A percentile compares a stretch with the other conserved stretches of the same genome.
Conservation (phyloP, 345 rosid genomes). For the Hibiscus syriacus region DNA sequence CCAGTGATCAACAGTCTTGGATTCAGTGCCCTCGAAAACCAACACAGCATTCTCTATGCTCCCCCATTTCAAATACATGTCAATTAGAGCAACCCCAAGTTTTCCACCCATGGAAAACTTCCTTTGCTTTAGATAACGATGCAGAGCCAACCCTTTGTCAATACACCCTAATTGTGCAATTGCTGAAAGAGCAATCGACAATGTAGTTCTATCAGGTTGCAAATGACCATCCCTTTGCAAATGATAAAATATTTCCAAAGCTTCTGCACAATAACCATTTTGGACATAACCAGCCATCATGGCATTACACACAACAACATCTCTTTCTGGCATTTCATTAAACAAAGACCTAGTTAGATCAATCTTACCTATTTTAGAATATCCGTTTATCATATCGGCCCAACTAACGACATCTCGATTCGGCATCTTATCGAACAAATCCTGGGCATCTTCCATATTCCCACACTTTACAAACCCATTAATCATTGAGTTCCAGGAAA, state of each 20-base stretch:
- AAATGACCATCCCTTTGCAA: conserved; percentile 37
- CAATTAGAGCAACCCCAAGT: conserved; percentile 53
- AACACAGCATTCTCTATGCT: conserved; percentile 36
- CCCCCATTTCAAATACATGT: conserved; percentile 57
- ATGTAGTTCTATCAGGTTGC: conserved; percentile 39
- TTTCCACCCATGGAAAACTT: conserved; percentile 26
- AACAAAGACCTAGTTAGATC: conserved; percentile 43
- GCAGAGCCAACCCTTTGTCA: conserved; percentile 40
- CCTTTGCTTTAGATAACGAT: conserved; percentile 31
- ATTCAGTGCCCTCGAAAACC: conserved; percentile 29
- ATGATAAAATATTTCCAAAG: conserved; percentile 34
- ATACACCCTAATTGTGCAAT: conserved; percentile 46
- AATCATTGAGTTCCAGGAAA: conserved; percentile 60
- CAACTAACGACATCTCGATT: conserved; percentile 47
- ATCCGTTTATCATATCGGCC: conserved; percentile 54
- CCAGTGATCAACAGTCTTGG: conserved; percentile 47
- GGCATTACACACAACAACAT: conserved; percentile 45
- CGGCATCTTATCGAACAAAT: conserved; percentile 38
- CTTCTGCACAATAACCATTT: conserved; percentile 34
- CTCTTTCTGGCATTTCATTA: conserved; percentile 39
- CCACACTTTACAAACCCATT: conserved; percentile 47
- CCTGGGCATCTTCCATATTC: conserved; percentile 33
- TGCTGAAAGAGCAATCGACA: conserved; percentile 44
- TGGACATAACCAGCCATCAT: conserved; percentile 57
- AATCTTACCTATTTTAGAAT: conserved; percentile 38